Percentiles rank a stretch among this genome's conserved stretches.
These are phyloP conservation scores for Neonectria coccinea DNA, from an alignment of 2,329 filamentous ascomycete species.

Conservation along the genomic window DNA sequence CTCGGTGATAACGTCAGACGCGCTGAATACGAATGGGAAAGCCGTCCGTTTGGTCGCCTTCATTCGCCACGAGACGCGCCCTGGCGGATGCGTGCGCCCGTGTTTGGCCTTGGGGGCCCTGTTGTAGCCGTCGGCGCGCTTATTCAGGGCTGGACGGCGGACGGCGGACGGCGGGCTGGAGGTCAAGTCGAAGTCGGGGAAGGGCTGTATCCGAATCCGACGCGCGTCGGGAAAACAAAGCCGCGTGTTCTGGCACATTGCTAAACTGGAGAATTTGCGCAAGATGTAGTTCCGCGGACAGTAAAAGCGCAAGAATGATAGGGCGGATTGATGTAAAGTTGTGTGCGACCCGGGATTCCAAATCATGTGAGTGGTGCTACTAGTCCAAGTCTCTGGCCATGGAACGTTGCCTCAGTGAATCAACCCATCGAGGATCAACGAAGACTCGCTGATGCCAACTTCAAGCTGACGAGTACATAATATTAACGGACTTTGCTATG, in stretches of 20 bases:
- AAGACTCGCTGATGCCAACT: neutral
- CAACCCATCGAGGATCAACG: neutral
- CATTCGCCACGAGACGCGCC: conserved; percentile 3
- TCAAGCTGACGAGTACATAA: neutral
- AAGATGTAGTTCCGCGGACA: neutral
- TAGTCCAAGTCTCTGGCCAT: neutral
- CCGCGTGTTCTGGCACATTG: neutral
- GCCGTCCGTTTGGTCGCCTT: neutral
- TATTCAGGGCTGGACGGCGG: neutral
- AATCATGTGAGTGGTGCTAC: neutral
- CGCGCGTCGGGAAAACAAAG: neutral
- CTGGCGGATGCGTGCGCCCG: conserved; percentile 1
- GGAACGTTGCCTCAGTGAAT: neutral
- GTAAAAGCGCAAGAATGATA: neutral
- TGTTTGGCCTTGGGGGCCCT: neutral
- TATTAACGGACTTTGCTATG: neutral
- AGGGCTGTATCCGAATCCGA: neutral
- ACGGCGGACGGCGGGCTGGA: neutral
- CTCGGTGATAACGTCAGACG: conserved; percentile 3
- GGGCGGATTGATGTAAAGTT: neutral
- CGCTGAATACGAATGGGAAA: neutral
- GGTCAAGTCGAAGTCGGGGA: neutral
- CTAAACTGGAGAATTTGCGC: neutral
- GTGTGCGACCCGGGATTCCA: neutral
- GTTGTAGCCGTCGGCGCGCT: neutral